A percentile compares a stretch with the other conserved stretches of the same genome.
These are phyloP conservation scores for Botrytis cinerea DNA, from an alignment of 2,329 filamentous ascomycete genomes.

Conservation along the genomic window DNA sequence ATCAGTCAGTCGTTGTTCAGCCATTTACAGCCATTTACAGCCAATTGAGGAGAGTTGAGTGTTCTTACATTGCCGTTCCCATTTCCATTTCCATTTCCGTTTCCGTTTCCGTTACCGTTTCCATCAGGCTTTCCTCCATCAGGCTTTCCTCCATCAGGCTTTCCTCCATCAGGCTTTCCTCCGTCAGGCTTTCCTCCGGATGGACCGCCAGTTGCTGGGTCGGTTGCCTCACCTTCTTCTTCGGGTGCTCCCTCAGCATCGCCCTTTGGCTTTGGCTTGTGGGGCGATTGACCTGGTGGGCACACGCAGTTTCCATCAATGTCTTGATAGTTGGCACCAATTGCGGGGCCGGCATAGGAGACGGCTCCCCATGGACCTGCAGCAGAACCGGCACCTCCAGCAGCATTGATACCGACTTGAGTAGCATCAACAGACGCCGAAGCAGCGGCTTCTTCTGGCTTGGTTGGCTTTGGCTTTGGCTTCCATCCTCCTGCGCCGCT, in stretches of 20 bases:
- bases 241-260: too few relatives aligned
- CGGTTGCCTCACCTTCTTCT: not conserved
- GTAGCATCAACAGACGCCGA: not conserved
- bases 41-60: not conserved
- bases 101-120: not conserved
- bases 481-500: not conserved
- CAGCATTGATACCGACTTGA: not conserved
- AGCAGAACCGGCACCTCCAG: not conserved
- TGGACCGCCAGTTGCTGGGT: not conserved
- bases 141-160: not conserved
- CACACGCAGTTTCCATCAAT: conserved; percentile 11
- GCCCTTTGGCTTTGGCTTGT: not conserved
- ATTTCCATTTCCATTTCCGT: not conserved
- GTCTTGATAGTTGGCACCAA: conserved; percentile 5
- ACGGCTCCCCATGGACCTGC: not conserved
- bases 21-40: accelerated
- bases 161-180: not conserved
- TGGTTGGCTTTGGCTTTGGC: not conserved
- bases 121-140: not conserved
- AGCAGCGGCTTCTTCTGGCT: not conserved
- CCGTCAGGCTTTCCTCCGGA: not conserved
- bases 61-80: not conserved
- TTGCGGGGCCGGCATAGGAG: not conserved
- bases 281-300: conserved; percentile 1
- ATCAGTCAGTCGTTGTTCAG: not conserved